Base-by-base conservation (phyloP, 179 eudicot species). In the Kewa caespitosa region DNA sequence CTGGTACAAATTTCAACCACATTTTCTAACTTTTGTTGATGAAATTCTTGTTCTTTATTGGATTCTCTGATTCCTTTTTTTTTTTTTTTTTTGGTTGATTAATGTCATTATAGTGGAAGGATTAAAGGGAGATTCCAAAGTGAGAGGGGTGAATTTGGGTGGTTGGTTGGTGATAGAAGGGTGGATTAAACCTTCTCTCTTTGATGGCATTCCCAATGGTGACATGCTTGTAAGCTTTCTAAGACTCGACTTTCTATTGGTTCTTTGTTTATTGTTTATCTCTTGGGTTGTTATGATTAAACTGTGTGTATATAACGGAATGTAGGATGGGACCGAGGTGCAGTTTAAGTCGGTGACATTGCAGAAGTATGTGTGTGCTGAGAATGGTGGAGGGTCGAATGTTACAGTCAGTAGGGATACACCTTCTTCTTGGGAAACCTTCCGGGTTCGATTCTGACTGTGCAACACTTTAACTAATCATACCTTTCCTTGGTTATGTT, bases 141-240 rank as follows among this genome's bases (percentile, higher is more conserved):
- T 92, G 8, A 87, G 97, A 83, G 97, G 87, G 72, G 97, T 92
- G 76, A 92, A 92, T 80, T 85, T 92, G 81, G 97, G 97, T 72
- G 97, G 97, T 30, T 92, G 97, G 97, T 84, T 92, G 85, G 97
- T 92, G 39, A 77, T 88, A 14, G 92, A 91, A 81, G 96, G 92
- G 5, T 92, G 97, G 97, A 91, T 92, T 66, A 91, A 91, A 77
- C 96, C 96, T 78, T 91, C 96, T 68, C 85, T 91, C 32, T 91
- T 89, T 78, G 91, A 91, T 70, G 90, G 74, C 39, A 88, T 92
- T 76, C 80, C 85, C 61, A 92, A 89, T 79, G 89, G 86, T 78
- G 92, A 90, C 73, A 84, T 92, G 96, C 85, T 90, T 80, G 97
- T 92, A 79, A 85, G 93, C 63, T 63, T 50, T 73, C 59, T 20